Conservation (phyloP, 2,329 filamentous ascomycete species). For the Colletotrichum sp. region DNA sequence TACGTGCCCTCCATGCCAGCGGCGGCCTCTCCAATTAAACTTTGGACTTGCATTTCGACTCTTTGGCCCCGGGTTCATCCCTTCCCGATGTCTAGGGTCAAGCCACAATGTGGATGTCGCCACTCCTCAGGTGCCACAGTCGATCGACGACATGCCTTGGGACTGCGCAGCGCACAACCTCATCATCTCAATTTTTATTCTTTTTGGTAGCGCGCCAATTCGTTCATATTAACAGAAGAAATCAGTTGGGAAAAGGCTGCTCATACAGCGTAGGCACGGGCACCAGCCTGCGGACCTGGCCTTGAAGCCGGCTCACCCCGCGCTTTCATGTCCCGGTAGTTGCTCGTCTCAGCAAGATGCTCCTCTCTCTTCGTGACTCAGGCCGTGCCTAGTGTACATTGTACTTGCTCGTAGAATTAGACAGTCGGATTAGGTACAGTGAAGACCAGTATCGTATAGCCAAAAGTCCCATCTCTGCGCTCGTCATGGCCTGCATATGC, state of each 20-base stretch:
- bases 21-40: neutral
- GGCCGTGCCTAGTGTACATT: neutral
- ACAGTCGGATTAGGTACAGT: constrained; percentile 8
- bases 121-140: constrained; percentile 9
- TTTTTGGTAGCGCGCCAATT: neutral
- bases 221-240: neutral
- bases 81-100: neutral
- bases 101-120: constrained; percentile 19
- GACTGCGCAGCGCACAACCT: neutral
- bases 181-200: neutral
- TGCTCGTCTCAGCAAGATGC: neutral
- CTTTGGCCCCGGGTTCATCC: constrained; percentile 1
- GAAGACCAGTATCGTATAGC: neutral
- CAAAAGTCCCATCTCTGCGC: neutral
- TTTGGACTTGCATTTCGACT: neutral
- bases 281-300: neutral
- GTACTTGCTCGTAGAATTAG: neutral
- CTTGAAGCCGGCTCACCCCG: neutral
- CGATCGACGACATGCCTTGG: constrained; percentile 14
- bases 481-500: constrained; percentile 14
- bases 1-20: neutral
- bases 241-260: neutral
- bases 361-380: neutral
- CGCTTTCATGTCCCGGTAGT: neutral
- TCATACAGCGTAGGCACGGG: neutral